Evolutionary conservation across 345 rosid genomes (phyloP).

Genomic region (Theobroma cacao): DNA sequence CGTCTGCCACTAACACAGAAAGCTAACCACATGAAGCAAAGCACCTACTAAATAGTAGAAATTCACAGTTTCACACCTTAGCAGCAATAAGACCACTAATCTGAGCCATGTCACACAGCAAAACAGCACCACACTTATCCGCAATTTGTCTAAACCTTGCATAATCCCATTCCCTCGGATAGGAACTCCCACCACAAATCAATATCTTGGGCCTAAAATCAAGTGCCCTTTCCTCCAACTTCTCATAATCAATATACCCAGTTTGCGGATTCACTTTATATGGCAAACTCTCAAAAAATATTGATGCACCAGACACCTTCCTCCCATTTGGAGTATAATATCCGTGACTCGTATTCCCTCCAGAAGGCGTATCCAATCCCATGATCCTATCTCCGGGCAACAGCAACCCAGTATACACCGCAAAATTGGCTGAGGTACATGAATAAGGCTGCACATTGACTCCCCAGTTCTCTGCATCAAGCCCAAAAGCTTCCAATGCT

Average conservation of each 20-base stretch:
- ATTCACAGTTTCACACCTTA: slow-evolving; percentile 46
- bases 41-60: neutral
- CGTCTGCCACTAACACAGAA: neutral
- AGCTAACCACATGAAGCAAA: neutral
- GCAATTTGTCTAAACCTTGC: slow-evolving; percentile 79
- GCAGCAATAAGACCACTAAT: slow-evolving; percentile 88
- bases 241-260: slow-evolving; percentile 71
- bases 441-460: slow-evolving; percentile 87
- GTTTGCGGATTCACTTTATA: slow-evolving; percentile 75
- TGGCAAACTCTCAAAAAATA: slow-evolving; percentile 80
- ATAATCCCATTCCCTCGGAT: slow-evolving; percentile 80
- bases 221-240: slow-evolving; percentile 79
- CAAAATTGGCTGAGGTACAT: slow-evolving; percentile 76
- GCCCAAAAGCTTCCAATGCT: slow-evolving; percentile 62
- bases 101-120: slow-evolving; percentile 84
- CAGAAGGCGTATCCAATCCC: slow-evolving; percentile 76
- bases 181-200: slow-evolving; percentile 89
- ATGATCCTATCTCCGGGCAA: slow-evolving; percentile 68
- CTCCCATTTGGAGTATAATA: slow-evolving; percentile 71
- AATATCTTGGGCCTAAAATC: slow-evolving; percentile 83
- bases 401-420: slow-evolving; percentile 61
- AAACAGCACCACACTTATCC: slow-evolving; percentile 67
- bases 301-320: slow-evolving; percentile 72
- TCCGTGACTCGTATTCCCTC: slow-evolving; percentile 84
- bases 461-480: slow-evolving; percentile 62